Evolutionary conservation across 1,284 basidiomycete species (phyloP).

Genomic region (Ustilago loliicola): DNA sequence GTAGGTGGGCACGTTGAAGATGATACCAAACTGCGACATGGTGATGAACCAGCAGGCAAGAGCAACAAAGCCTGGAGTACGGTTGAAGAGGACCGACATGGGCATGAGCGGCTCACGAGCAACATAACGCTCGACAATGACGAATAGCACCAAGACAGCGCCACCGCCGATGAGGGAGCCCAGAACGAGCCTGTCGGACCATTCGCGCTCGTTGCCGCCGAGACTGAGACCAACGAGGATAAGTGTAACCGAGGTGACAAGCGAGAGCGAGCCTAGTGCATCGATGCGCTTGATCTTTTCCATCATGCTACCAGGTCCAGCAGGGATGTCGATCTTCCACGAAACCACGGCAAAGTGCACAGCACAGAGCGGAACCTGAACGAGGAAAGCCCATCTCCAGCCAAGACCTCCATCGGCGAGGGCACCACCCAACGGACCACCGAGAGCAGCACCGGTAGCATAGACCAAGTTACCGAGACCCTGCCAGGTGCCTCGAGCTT

Average conservation of each 20-base stretch:
- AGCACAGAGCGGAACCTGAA: slow-evolving; percentile 70
- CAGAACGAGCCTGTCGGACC: slow-evolving; percentile 62
- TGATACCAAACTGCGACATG: slow-evolving; percentile 71
- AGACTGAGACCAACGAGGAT: slow-evolving; percentile 70
- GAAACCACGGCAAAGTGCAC: slow-evolving; percentile 70
- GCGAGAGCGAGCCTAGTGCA: slow-evolving; percentile 69
- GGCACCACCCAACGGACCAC: slow-evolving; percentile 65
- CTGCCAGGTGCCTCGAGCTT: slow-evolving; percentile 72
- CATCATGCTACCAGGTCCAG: slow-evolving; percentile 69
- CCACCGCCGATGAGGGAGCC: slow-evolving; percentile 64
- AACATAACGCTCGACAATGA: slow-evolving; percentile 73
- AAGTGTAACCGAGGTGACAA: slow-evolving; percentile 69
- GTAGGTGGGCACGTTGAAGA: slow-evolving; percentile 71
- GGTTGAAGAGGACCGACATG: slow-evolving; percentile 70
- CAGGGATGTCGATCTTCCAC: slow-evolving; percentile 71
- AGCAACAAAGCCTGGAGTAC: slow-evolving; percentile 71
- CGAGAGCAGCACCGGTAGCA: slow-evolving; percentile 69
- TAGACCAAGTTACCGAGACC: slow-evolving; percentile 70
- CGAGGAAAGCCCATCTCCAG: slow-evolving; percentile 69
- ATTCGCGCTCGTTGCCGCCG: slow-evolving; percentile 66
- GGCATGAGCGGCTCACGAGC: slow-evolving; percentile 71
- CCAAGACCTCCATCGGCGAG: slow-evolving; percentile 62
- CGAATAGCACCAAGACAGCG: slow-evolving; percentile 74
- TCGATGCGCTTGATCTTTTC: slow-evolving; percentile 72
- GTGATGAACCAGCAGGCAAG: slow-evolving; percentile 71